These are phyloP conservation scores for Euryodendron excelsum DNA, from an alignment of 148 eudicot species.

Conservation along the genomic window DNA sequence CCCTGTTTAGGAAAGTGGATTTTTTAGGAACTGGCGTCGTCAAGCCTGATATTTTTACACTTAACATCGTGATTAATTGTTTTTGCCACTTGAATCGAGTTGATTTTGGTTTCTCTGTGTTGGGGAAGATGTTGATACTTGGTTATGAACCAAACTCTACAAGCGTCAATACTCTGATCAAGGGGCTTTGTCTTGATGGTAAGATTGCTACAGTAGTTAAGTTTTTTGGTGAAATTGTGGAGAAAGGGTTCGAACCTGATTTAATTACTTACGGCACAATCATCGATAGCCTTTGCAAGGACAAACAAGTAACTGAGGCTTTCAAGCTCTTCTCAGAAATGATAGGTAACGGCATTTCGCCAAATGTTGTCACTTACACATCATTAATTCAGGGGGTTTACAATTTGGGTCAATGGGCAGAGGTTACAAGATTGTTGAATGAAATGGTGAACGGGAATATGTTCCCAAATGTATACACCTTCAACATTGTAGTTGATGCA, in stretches of 20 bases:
- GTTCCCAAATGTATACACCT: neutral
- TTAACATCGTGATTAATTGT: slow-evolving; percentile 14
- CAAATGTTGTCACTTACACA: neutral
- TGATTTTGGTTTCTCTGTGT: slow-evolving; percentile 16
- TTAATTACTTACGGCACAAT: neutral
- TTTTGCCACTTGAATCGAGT: slow-evolving; percentile 3
- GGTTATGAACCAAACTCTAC: slow-evolving; percentile 9
- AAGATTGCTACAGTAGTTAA: neutral
- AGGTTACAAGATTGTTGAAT: slow-evolving; percentile 1
- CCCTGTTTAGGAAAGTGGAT: neutral
- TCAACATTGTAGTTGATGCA: neutral
- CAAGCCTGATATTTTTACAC: neutral
- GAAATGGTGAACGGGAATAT: neutral
- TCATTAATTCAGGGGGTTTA: neutral
- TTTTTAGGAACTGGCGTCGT: neutral
- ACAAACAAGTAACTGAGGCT: neutral
- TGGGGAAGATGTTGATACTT: slow-evolving; percentile 15
- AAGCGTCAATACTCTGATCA: slow-evolving; percentile 12
- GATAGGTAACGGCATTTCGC: neutral
- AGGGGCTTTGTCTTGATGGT: neutral
- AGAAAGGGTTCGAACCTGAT: neutral
- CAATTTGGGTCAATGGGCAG: neutral
- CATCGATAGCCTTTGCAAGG: slow-evolving; percentile 15
- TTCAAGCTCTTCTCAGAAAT: neutral
- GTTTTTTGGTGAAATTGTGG: neutral